These are phyloP conservation scores for Coemansia sp. DNA, from an alignment of 192 early-diverging fungal species.

Conservation along the genomic window DNA sequence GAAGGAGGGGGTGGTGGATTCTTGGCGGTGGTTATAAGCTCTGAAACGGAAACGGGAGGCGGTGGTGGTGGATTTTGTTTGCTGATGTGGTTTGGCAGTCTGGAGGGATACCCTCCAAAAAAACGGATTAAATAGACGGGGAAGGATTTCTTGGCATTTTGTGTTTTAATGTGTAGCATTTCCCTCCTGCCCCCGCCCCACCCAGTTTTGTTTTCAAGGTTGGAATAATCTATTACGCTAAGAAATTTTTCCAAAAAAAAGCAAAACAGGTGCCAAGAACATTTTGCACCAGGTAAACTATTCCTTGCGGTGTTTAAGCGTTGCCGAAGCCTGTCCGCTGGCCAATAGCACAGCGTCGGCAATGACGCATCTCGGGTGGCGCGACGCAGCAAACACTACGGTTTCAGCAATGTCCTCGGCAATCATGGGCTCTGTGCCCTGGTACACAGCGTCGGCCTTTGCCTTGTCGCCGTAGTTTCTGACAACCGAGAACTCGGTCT, in stretches of 20 bases:
- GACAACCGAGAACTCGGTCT: conserved; percentile 89
- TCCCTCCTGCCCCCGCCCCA: too few species aligned
- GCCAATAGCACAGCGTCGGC: conserved; percentile 42
- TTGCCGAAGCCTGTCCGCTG: conserved; percentile 37
- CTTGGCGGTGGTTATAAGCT: not conserved
- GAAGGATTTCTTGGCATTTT: conserved; percentile 25
- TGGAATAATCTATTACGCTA: too few species aligned
- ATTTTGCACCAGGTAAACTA: not conserved
- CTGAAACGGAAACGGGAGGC: not conserved
- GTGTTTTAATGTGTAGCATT: not conserved
- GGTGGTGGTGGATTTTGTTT: too few species aligned
- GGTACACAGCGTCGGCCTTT: conserved; percentile 73
- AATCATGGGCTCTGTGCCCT: conserved; percentile 68
- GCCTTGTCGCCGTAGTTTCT: conserved; percentile 67
- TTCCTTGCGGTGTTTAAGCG: conserved; percentile 26
- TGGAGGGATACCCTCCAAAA: not conserved
- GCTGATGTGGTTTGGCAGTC: too few species aligned
- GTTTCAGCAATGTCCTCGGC: conserved; percentile 74
- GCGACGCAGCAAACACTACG: conserved; percentile 74
- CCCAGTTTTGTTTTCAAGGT: too few species aligned
- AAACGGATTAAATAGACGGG: not conserved
- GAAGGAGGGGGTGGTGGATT: too few species aligned
- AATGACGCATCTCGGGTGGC: conserved; percentile 53
- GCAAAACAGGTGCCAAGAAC: too few species aligned
- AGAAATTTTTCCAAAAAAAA: too few species aligned